A percentile compares a stretch with the other conserved stretches of the same genome.
Conservation (phyloP, 306 rosid species). For the Comarum palustre region DNA sequence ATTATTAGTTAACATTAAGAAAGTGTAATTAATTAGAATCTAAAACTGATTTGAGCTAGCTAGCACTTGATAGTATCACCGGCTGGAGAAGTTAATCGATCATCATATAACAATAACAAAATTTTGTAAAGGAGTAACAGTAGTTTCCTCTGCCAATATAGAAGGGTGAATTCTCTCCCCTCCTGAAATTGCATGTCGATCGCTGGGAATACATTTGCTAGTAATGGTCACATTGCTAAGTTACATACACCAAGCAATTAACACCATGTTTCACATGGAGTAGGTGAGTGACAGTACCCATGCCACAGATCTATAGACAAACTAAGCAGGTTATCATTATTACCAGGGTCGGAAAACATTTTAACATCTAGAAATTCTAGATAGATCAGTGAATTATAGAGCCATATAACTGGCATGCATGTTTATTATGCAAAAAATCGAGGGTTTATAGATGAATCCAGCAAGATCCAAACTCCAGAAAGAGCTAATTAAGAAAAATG, state of each 20-base stretch:
- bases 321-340: not conserved
- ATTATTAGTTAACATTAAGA: too few species aligned
- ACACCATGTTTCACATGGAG: not conserved
- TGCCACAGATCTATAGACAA: not conserved
- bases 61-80: not conserved
- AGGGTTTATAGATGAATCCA: not conserved
- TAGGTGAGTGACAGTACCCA: not conserved
- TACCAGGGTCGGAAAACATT: not conserved
- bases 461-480: not conserved
- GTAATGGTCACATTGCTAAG: not conserved
- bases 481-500: not conserved
- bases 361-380: not conserved
- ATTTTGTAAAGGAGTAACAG: not conserved
- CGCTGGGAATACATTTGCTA: not conserved
- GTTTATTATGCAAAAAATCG: not conserved
- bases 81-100: not conserved
- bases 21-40: too few species aligned
- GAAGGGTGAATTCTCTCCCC: not conserved
- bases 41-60: not conserved
- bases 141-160: not conserved
- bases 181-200: not conserved
- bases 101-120: too few species aligned
- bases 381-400: not conserved
- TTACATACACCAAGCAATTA: not conserved
- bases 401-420: not conserved